Conservation (phyloP, 192 early-diverging fungal species). For the Paraglomus brasilianum region DNA sequence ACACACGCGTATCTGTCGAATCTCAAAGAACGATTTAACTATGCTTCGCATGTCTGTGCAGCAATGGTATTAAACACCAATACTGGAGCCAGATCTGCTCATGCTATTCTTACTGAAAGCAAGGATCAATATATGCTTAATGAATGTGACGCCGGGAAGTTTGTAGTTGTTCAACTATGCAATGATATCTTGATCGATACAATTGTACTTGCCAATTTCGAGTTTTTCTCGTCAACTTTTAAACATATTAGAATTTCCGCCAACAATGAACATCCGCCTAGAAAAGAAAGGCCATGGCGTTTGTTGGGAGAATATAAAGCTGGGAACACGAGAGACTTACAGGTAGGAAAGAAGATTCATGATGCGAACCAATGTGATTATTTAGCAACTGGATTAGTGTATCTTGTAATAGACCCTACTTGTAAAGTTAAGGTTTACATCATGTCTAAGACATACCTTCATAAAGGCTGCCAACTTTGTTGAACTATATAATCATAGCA, state of each 20-base stretch:
- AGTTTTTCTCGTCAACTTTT: constrained; percentile 95
- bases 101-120: constrained; percentile 80
- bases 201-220: constrained; percentile 89
- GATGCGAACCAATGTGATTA: no score
- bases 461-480: no score
- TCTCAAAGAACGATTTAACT: constrained; percentile 78
- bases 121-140: constrained; percentile 98
- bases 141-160: constrained; percentile 79
- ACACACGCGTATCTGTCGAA: no score
- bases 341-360: constrained; percentile 45
- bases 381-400: no score
- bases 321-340: constrained; percentile 79
- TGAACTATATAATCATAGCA: no score
- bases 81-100: constrained; percentile 78
- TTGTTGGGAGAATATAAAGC: constrained; percentile 82
- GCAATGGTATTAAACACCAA: constrained; percentile 84
- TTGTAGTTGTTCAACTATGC: constrained; percentile 92
- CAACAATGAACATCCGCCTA: constrained; percentile 74
- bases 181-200: constrained; percentile 91
- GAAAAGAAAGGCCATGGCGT: constrained; percentile 71
- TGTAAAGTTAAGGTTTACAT: no score
- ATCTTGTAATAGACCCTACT: no score
- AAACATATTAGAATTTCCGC: constrained; percentile 83
- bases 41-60: constrained; percentile 92
- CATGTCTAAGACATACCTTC: no score